These are phyloP conservation scores for Strobilomyces echinocephalus DNA, from an alignment of 768 basidiomycete genomes.

Conservation along the genomic window DNA sequence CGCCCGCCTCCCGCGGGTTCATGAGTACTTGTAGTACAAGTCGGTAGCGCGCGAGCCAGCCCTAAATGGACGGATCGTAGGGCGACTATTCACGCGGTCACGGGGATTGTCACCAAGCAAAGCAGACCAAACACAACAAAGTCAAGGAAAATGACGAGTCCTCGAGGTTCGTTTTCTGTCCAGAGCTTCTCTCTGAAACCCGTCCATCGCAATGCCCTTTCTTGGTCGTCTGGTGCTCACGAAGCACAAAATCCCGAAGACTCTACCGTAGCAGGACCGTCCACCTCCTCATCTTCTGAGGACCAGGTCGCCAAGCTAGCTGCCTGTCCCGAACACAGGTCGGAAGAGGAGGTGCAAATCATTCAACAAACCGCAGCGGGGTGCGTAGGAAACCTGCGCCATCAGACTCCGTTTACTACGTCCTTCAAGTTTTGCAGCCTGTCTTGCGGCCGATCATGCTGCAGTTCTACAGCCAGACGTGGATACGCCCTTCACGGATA, in stretches of 20 bases:
- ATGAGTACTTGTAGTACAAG: background rate
- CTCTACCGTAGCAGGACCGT: slow-evolving; percentile 24
- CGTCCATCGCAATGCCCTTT: slow-evolving; percentile 1
- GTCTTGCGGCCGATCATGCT: slow-evolving; percentile 59
- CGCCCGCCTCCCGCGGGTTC: slow-evolving; percentile 10
- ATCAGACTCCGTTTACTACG: slow-evolving; percentile 7
- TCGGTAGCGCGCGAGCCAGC: slow-evolving; percentile 16
- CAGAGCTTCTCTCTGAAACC: slow-evolving; percentile 26
- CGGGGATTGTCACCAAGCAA: slow-evolving; percentile 33
- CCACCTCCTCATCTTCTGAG: slow-evolving; percentile 13
- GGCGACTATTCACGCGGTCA: slow-evolving; percentile 34
- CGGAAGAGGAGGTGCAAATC: slow-evolving; percentile 48
- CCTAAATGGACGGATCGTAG: slow-evolving; percentile 24
- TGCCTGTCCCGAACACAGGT: slow-evolving; percentile 34
- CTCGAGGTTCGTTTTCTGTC: slow-evolving; percentile 25
- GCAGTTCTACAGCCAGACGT: slow-evolving; percentile 59
- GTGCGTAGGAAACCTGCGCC: slow-evolving; percentile 31
- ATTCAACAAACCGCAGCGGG: slow-evolving; percentile 45
- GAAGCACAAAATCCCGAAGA: slow-evolving; percentile 3
- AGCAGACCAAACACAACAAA: slow-evolving; percentile 37
- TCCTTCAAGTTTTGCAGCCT: slow-evolving; percentile 46
- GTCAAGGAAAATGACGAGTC: slow-evolving; percentile 32
- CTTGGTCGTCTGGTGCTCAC: slow-evolving; percentile 2
- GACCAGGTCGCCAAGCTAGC: slow-evolving; percentile 25
- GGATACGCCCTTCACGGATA: slow-evolving; percentile 63